Percentiles rank a stretch among this genome's conserved stretches.
These are phyloP conservation scores for Ensete ventricosum DNA, from an alignment of 176 grass and related monocot genomes.

Conservation along the genomic window DNA sequence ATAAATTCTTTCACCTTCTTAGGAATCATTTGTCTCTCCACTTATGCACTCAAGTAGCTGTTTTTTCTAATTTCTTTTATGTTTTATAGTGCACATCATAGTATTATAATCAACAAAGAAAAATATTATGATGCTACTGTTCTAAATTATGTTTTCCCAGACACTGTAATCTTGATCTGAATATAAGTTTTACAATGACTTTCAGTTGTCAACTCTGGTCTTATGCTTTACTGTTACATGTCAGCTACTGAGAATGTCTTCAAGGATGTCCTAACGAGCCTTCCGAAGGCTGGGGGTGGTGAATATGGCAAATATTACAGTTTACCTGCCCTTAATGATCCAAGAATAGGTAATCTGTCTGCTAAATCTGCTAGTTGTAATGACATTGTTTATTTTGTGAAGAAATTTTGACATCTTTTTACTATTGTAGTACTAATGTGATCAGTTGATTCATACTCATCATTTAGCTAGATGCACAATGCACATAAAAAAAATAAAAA, in stretches of 20 bases:
- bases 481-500: too few relatives aligned
- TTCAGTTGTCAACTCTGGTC: too few relatives aligned
- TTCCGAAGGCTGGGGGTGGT: conserved; percentile 69
- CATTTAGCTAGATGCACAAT: background rate
- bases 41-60: background rate
- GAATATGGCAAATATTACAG: conserved; percentile 91
- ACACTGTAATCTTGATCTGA: background rate
- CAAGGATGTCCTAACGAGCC: conserved; percentile 56
- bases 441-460: background rate
- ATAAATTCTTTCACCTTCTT: background rate
- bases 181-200: too few relatives aligned
- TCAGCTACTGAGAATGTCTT: conserved; percentile 60
- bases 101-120: background rate
- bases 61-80: background rate
- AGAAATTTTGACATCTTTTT: background rate
- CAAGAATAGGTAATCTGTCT: conserved; percentile 58
- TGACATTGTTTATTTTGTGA: background rate
- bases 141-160: background rate
- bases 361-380: background rate
- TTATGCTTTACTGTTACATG: background rate
- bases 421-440: background rate
- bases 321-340: conserved; percentile 70
- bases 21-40: background rate
- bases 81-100: background rate
- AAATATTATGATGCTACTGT: background rate